These are phyloP conservation scores for Trichoderma arundinaceum DNA, from an alignment of 2,329 filamentous ascomycete species.

Conservation along the genomic window DNA sequence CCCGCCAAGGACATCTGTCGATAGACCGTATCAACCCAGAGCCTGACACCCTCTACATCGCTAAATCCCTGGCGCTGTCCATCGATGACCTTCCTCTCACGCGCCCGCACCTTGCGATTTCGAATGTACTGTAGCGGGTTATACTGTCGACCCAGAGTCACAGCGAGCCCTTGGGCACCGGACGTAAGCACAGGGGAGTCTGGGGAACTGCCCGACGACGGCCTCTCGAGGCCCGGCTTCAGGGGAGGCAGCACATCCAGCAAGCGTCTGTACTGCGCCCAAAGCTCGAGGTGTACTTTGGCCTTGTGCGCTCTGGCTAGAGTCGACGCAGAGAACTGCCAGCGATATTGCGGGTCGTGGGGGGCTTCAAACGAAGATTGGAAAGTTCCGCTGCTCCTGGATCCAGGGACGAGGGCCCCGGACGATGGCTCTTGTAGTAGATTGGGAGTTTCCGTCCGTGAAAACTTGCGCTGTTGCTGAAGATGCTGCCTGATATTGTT, in stretches of 20 bases:
- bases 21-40: slow-evolving; percentile 76
- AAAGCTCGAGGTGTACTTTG: slow-evolving; percentile 82
- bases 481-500: slow-evolving; percentile 70
- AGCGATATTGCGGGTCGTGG: slow-evolving; percentile 57
- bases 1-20: slow-evolving; percentile 41
- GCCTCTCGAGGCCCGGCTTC: slow-evolving; percentile 51
- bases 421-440: slow-evolving; percentile 50
- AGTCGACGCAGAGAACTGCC: slow-evolving; percentile 79
- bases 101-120: slow-evolving; percentile 82
- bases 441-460: slow-evolving; percentile 65
- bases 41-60: slow-evolving; percentile 71
- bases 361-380: slow-evolving; percentile 54
- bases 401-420: slow-evolving; percentile 50
- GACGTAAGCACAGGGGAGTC: slow-evolving; percentile 46
- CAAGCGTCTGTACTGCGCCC: slow-evolving; percentile 80
- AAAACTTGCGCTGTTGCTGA: slow-evolving; percentile 71
- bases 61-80: slow-evolving; percentile 78
- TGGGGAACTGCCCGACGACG: slow-evolving; percentile 50
- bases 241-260: slow-evolving; percentile 80
- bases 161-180: slow-evolving; percentile 41
- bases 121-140: slow-evolving; percentile 93
- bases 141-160: slow-evolving; percentile 70
- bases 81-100: slow-evolving; percentile 76
- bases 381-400: slow-evolving; percentile 52
- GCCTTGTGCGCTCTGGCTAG: slow-evolving; percentile 83